Evolutionary conservation across 108 stramenopile species (phyloP), one percentile per base, ranked within the genome.

Genomic region (Pseudonitzschia multistriata): DNA sequence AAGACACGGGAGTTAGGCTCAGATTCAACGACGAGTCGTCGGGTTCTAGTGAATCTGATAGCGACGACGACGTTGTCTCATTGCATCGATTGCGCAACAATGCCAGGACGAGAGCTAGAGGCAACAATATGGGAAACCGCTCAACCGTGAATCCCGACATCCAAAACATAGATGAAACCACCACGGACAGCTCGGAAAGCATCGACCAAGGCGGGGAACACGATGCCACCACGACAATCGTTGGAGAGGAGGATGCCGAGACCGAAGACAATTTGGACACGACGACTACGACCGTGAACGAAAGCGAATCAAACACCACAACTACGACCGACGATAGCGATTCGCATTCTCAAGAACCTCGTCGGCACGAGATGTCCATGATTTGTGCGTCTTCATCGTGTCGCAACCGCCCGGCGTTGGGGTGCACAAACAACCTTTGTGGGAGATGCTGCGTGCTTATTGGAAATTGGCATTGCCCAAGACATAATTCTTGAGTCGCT

Each of bases 391-490:
- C 21, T 35, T 6, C 36, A 21, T 5, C 15, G 14, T 83, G 82
- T 53, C 48, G 69, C 17, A 83, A 83, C 48, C 71, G 64, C 5
- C 49, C 68, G 0, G 82, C 82, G n/a, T 33, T 71, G 1, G 82
- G 73, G 33, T 83, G 82, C 53, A 36, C 71, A 21, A 83, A 83
- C 67, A 22, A 29, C 25, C 21, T 42, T 15, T 83, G 82, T 52
- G 78, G 78, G 0, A 65, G 74, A 15, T 83, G 82, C 62, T 83
- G 82, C 47, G 53, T 79, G 34, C 48, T 79, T 49, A 36, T 33
- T 33, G 82, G 82, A 21, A 39, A 62, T 14, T 79, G 36, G 42
- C 65, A 67, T 34, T 82, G 81, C 52, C 39, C 50, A 3, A 63
- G 81, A 21, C 81, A 82, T 54, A 81, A 76, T 66, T 40, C 71